A percentile compares a stretch with the other conserved stretches of the same genome.
phyloP scores from a whole-genome alignment of 805 yeast species.

The Candida koratica region DNA sequence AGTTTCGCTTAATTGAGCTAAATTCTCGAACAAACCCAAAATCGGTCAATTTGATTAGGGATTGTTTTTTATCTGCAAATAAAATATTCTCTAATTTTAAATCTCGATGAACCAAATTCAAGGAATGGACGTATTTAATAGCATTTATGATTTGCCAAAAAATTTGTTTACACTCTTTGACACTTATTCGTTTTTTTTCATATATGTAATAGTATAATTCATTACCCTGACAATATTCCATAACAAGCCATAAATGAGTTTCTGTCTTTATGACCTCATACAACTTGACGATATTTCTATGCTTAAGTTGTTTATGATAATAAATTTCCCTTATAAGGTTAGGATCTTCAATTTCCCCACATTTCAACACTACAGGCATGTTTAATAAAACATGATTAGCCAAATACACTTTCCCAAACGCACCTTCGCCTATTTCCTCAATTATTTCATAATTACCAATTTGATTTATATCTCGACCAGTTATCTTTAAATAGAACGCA shows the following conservation, averaged over 20 bases:
- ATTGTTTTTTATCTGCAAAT: conserved; percentile 47
- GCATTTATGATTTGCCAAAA: conserved; percentile 67
- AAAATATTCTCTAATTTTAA: conserved; percentile 77
- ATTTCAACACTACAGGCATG: conserved; percentile 75
- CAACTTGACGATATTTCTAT: conserved; percentile 76
- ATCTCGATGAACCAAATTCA: conserved; percentile 81
- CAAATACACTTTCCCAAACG: conserved; percentile 87
- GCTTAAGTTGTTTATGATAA: conserved; percentile 79
- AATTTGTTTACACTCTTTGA: conserved; percentile 47
- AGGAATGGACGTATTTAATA: conserved; percentile 68
- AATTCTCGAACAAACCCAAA: conserved; percentile 90
- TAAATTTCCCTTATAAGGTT: conserved; percentile 87
- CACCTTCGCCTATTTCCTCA: conserved; percentile 82
- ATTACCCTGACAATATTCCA: conserved; percentile 85
- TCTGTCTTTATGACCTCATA: conserved; percentile 87
- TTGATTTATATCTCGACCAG: conserved; percentile 48
- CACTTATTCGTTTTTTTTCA: conserved; percentile 46
- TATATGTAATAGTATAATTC: conserved; percentile 69
- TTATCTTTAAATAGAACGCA: conserved; percentile 45
- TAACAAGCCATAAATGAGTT: conserved; percentile 73
- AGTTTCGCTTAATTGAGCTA: conserved; percentile 39
- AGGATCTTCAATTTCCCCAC: conserved; percentile 72
- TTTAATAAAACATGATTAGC: conserved; percentile 76
- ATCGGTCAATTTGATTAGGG: conserved; percentile 75
- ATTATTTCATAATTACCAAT: conserved; percentile 79